These are phyloP conservation scores for Nemania sp. DNA, from an alignment of 2,329 filamentous ascomycete genomes.

Conservation along the genomic window DNA sequence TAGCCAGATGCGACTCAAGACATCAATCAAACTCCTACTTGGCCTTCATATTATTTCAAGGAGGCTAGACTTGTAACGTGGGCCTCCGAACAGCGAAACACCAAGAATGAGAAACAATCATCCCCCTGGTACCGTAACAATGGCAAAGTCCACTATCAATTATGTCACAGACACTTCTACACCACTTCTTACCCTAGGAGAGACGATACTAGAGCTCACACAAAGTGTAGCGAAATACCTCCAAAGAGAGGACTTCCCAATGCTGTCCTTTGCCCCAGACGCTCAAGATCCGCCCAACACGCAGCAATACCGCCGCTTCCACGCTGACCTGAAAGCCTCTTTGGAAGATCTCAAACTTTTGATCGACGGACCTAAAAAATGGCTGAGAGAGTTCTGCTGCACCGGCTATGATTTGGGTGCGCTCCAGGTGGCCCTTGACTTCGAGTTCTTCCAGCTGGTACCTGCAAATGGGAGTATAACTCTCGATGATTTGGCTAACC, in stretches of 20 bases:
- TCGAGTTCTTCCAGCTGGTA: conserved; percentile 46
- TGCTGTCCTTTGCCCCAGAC: background rate
- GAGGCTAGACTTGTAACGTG: background rate
- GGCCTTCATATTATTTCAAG: background rate
- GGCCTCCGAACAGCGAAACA: background rate
- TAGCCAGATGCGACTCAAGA: background rate
- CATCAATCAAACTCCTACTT: background rate
- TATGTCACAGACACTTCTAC: background rate
- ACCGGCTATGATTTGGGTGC: conserved; percentile 26
- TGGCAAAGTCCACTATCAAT: background rate
- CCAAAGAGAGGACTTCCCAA: background rate
- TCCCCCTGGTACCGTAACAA: background rate
- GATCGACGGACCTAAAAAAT: conserved; percentile 10
- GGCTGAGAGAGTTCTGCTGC: background rate
- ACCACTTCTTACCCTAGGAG: conserved; percentile 4
- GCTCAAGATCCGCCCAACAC: background rate
- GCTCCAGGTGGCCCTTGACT: conserved; percentile 41
- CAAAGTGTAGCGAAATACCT: background rate
- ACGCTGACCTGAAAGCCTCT: background rate
- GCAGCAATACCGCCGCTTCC: conserved; percentile 6
- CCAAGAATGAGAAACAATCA: background rate
- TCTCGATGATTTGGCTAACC: conserved; percentile 38
- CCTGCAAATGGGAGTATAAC: conserved; percentile 39
- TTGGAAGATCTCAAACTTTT: conserved; percentile 14
- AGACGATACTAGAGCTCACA: conserved; percentile 7